Evolutionary conservation across 2,329 filamentous ascomycete genomes (phyloP), one percentile per base, ranked within the genome.

Genomic region (Leptodontidium sp.): DNA sequence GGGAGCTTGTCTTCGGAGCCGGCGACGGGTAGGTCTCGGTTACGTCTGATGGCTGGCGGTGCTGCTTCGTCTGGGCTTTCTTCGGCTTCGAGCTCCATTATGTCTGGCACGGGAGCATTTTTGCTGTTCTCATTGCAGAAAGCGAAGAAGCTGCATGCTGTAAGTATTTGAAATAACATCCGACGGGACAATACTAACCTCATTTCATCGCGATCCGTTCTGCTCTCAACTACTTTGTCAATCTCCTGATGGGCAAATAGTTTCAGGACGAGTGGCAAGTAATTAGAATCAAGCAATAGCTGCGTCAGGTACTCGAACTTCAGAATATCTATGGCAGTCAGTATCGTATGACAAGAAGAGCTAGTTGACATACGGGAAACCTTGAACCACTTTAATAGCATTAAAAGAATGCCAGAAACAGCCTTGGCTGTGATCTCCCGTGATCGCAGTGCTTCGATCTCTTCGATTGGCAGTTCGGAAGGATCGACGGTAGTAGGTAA

Each of bases 251-350:
- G 91, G 61, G 95, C 94, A 79, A 98, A 94, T 61, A 98, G 88
- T 81, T 98, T 98, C 40, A 99, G 83, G 29, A 97, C 91, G 38
- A 99, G 84, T 0, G 95, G 95, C 7, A 99, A 86, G 79, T 98
- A 99, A 79, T 97, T 98, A 4, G 93, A 96, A 80, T 99, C 96
- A 35, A 99, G 86, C 12, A 99, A 84, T 2, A 99, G 86, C 77
- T 99, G 96, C 0, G 94, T 95, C 77, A 99, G 83, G 77, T 98
- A 98, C 81, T 99, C 96, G 74, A 96, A 98, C 78, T 98, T 97
- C 72, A 99, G 84, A 35, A 98, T 88, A 78, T 99, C 93, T 97
- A 59, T 5, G 4, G 24, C 15, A 70, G 73, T 73, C 66, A 79
- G 74, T 50, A 64, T 38, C 9, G 40, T 24, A 11, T 29, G 7